A percentile compares a stretch with the other conserved stretches of the same genome.
phyloP scores from a whole-genome alignment of 805 yeast genomes.

The Cyberlindnera americana region DNA sequence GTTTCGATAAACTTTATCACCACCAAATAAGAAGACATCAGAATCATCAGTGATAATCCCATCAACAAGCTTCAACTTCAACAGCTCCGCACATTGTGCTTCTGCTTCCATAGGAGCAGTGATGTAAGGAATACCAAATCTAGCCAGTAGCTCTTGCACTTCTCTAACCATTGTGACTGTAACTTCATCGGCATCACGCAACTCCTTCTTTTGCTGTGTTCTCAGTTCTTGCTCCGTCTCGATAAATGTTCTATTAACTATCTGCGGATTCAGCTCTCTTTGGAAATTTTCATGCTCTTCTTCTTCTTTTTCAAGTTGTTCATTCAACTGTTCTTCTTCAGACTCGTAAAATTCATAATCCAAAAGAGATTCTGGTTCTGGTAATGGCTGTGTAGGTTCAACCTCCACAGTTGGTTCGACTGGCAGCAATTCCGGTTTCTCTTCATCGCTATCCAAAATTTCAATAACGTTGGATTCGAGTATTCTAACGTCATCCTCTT shows the following conservation, averaged over 20 bases:
- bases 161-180: conserved; percentile 82
- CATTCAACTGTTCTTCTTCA: conserved; percentile 66
- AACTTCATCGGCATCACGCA: conserved; percentile 89
- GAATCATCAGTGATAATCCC: conserved; percentile 97
- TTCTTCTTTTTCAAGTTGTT: conserved; percentile 66
- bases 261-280: conserved; percentile 32
- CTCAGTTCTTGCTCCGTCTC: conserved; percentile 48
- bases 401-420: too few species aligned
- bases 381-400: conserved; percentile 3
- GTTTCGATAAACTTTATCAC: conserved; percentile 76
- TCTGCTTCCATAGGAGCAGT: conserved; percentile 99
- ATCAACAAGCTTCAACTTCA: conserved; percentile 71
- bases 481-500: conserved; percentile 17
- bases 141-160: conserved; percentile 79
- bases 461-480: conserved; percentile 11
- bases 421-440: too few species aligned
- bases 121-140: conserved; percentile 92
- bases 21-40: conserved; percentile 94
- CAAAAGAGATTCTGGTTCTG: too few species aligned
- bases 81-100: conserved; percentile 90
- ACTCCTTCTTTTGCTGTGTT: conserved; percentile 60
- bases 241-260: conserved; percentile 11
- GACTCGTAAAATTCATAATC: conserved; percentile 73
- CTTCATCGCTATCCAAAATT: neutral
- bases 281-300: conserved; percentile 67